These are phyloP conservation scores for Venturia oleaginea DNA, from an alignment of 2,329 filamentous ascomycete genomes.

Conservation along the genomic window DNA sequence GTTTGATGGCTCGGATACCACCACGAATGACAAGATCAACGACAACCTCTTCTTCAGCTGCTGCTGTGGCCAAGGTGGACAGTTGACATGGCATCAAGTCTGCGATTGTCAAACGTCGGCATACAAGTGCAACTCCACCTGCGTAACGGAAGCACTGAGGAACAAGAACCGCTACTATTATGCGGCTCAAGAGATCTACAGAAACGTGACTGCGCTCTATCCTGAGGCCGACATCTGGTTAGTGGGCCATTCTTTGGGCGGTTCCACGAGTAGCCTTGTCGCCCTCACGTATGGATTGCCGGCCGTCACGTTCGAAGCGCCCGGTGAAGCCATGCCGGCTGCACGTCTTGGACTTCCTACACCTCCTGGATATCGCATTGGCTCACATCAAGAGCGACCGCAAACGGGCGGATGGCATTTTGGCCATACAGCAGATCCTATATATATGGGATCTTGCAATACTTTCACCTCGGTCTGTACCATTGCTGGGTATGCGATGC, in stretches of 20 bases:
- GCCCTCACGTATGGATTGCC: constrained; percentile 87
- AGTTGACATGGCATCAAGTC: constrained; percentile 81
- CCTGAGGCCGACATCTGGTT: constrained; percentile 80
- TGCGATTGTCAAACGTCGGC: constrained; percentile 85
- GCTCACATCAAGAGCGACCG: constrained; percentile 59
- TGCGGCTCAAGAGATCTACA: constrained; percentile 79
- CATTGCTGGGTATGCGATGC: constrained; percentile 85
- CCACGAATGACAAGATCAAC: constrained; percentile 94
- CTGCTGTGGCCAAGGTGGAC: constrained; percentile 89
- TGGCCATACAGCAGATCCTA: constrained; percentile 89
- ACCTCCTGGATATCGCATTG: constrained; percentile 68
- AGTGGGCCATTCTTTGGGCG: constrained; percentile 84
- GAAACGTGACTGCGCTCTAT: constrained; percentile 85
- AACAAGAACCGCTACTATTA: constrained; percentile 89
- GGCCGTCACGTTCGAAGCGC: constrained; percentile 85
- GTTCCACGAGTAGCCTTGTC: constrained; percentile 77
- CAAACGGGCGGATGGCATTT: constrained; percentile 81
- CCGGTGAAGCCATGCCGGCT: constrained; percentile 82
- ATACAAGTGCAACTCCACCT: constrained; percentile 88
- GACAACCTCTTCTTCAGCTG: constrained; percentile 98
- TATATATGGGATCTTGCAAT: constrained; percentile 91
- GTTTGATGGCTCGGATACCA: constrained; percentile 94
- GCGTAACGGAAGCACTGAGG: constrained; percentile 63
- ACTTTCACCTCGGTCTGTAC: constrained; percentile 82
- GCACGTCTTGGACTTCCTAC: constrained; percentile 74